Percentiles rank a stretch among this genome's conserved stretches.
Conservation (phyloP, 179 eudicot genomes). For the Sideroxylon spinosum region DNA sequence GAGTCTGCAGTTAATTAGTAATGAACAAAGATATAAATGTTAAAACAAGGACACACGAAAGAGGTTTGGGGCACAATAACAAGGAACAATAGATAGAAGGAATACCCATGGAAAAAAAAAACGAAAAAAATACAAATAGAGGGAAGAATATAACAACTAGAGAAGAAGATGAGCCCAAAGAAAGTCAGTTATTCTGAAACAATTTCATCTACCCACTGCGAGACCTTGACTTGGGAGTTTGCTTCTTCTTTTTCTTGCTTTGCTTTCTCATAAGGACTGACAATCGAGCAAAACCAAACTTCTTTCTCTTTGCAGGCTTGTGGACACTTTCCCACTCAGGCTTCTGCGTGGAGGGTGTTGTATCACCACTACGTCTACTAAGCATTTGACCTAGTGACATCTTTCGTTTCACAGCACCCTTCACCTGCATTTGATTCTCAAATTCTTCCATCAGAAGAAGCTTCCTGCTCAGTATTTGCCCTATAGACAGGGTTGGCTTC, state of each 20-base stretch:
- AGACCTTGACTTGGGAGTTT: conserved; percentile 28
- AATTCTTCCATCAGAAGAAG: conserved; percentile 71
- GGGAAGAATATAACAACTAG: neutral
- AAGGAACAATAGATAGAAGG: neutral
- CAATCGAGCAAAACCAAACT: conserved; percentile 72
- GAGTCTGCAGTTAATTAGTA: neutral
- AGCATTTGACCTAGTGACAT: conserved; percentile 88
- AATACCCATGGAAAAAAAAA: too few species aligned
- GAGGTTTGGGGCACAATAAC: neutral
- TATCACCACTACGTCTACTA: conserved; percentile 42
- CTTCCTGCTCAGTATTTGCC: conserved; percentile 89
- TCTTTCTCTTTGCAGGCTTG: conserved; percentile 70
- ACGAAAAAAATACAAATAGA: neutral
- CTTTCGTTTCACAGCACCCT: conserved; percentile 40
- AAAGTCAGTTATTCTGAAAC: conserved; percentile 9
- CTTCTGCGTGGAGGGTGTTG: conserved; percentile 32
- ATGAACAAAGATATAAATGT: neutral
- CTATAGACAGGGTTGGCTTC: conserved; percentile 72
- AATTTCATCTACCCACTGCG: conserved; percentile 12
- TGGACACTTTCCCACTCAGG: conserved; percentile 34
- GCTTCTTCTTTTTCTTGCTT: conserved; percentile 69
- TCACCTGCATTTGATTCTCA: conserved; percentile 32
- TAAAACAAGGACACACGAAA: neutral
- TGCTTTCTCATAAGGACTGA: conserved; percentile 63
- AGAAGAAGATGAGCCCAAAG: conserved; percentile 5